phyloP scores from a whole-genome alignment of 1,139 yeast genomes.

The Candida smagusa region DNA sequence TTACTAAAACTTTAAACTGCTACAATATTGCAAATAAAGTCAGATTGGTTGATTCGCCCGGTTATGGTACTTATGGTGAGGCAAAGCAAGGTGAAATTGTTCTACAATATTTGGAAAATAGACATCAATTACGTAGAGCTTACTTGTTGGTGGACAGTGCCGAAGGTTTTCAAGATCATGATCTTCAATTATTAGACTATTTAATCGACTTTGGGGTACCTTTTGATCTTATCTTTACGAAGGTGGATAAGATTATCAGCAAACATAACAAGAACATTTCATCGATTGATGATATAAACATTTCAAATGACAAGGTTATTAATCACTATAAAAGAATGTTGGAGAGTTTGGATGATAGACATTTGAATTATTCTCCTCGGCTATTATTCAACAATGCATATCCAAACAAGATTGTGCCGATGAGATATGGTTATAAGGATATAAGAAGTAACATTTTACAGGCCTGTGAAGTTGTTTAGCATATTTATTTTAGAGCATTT shows the following conservation, averaged over 20 bases:
- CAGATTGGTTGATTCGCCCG: conserved; percentile 78
- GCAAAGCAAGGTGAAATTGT: conserved; percentile 68
- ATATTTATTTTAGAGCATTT: too few species aligned
- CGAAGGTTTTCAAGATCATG: conserved; percentile 57
- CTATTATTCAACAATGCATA: conserved; percentile 35
- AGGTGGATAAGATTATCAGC: conserved; percentile 54
- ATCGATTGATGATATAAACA: conserved; percentile 8
- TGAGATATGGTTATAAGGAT: conserved; percentile 34
- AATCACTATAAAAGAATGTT: conserved; percentile 22
- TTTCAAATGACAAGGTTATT: conserved; percentile 23
- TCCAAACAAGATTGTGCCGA: conserved; percentile 18
- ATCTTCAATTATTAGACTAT: conserved; percentile 48
- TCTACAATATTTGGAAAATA: conserved; percentile 52
- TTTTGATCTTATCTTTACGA: conserved; percentile 74
- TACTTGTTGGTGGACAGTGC: conserved; percentile 60
- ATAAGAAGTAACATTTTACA: conserved; percentile 18
- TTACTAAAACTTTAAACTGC: conserved; percentile 72
- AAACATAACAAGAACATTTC: conserved; percentile 10
- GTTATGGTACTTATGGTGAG: conserved; percentile 70
- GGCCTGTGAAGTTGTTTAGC: too few species aligned
- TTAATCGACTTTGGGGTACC: conserved; percentile 56
- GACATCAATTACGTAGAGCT: conserved; percentile 54
- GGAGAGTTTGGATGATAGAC: conserved; percentile 19
- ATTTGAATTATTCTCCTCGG: conserved; percentile 28
- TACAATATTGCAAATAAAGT: conserved; percentile 63